Percentiles rank a stretch among this genome's conserved stretches.
Evolutionary conservation across 2,329 filamentous ascomycete genomes (phyloP).

Genomic region (Ophiobolus disseminans): DNA sequence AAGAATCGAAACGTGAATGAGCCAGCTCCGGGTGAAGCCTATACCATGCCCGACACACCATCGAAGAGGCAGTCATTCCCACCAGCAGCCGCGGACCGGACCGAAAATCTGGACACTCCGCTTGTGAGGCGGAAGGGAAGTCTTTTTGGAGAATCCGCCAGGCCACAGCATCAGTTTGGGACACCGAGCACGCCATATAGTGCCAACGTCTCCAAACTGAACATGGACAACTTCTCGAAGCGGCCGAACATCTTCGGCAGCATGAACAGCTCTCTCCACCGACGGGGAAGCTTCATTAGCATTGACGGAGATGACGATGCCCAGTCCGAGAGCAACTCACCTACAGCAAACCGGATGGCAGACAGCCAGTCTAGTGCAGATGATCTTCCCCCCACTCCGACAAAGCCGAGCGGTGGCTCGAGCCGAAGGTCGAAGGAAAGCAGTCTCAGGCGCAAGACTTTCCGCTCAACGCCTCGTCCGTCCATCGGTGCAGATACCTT

Average conservation of each 20-base stretch:
- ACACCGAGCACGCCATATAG: slow-evolving; percentile 84
- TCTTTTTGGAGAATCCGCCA: slow-evolving; percentile 68
- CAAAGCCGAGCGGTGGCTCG: slow-evolving; percentile 69
- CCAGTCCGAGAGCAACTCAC: slow-evolving; percentile 57
- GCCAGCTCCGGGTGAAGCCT: slow-evolving; percentile 56
- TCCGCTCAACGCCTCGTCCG: slow-evolving; percentile 53
- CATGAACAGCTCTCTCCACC: slow-evolving; percentile 58
- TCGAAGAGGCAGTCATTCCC: slow-evolving; percentile 87
- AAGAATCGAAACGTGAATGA: slow-evolving; percentile 81
- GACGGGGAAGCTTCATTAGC: slow-evolving; percentile 77
- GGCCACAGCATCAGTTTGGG: slow-evolving; percentile 75
- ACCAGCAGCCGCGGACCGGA: slow-evolving; percentile 59
- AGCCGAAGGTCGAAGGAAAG: slow-evolving; percentile 57
- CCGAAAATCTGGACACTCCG: slow-evolving; percentile 52
- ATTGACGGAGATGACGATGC: slow-evolving; percentile 76
- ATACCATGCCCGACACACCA: slow-evolving; percentile 88
- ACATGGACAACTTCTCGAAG: slow-evolving; percentile 72
- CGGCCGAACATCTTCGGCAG: slow-evolving; percentile 69
- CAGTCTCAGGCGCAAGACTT: slow-evolving; percentile 59
- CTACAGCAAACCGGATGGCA: slow-evolving; percentile 59
- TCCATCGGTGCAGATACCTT: slow-evolving; percentile 58
- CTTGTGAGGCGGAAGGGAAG: slow-evolving; percentile 47
- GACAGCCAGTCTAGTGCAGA: slow-evolving; percentile 68
- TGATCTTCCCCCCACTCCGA: slow-evolving; percentile 92
- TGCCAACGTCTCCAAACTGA: slow-evolving; percentile 65